Conservation (phyloP, 2,329 filamentous ascomycete genomes). For the Lecanosticta acicola region DNA sequence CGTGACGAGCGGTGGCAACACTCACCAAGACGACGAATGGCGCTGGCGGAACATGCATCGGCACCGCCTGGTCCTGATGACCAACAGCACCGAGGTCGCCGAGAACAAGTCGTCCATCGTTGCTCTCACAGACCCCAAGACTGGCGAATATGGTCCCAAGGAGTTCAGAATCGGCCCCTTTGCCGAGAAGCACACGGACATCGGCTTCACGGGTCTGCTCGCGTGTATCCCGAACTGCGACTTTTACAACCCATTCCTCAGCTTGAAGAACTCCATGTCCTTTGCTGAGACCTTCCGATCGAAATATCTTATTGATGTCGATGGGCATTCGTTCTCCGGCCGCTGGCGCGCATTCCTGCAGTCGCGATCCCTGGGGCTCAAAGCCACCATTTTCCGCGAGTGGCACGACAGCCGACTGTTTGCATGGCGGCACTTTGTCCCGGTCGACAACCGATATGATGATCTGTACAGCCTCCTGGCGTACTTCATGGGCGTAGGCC, state of each 20-base stretch:
- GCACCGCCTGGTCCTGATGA: slow-evolving; percentile 66
- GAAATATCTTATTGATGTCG: slow-evolving; percentile 5
- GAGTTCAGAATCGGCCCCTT: background rate
- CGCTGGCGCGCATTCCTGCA: slow-evolving; percentile 2
- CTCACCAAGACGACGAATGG: slow-evolving; percentile 43
- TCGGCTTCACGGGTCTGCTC: background rate
- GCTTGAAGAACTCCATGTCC: background rate
- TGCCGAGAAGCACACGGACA: background rate
- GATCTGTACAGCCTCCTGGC: slow-evolving; percentile 50
- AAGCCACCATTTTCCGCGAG: slow-evolving; percentile 70
- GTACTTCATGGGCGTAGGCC: slow-evolving; percentile 46
- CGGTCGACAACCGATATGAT: slow-evolving; percentile 66
- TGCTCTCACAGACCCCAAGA: background rate
- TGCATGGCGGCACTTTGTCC: slow-evolving; percentile 75
- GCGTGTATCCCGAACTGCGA: background rate
- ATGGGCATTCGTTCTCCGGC: slow-evolving; percentile 4
- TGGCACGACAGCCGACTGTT: slow-evolving; percentile 69
- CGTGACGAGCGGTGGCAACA: slow-evolving; percentile 40
- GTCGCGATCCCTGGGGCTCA: slow-evolving; percentile 45
- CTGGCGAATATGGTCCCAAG: background rate
- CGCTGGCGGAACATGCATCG: slow-evolving; percentile 63
- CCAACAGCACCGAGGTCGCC: slow-evolving; percentile 52
- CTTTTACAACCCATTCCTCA: background rate
- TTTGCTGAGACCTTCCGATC: background rate
- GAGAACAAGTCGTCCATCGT: background rate